A percentile compares a stretch with the other conserved stretches of the same genome.
Conservation (phyloP, 441 rosid species). For the Erodium moschatum region DNA sequence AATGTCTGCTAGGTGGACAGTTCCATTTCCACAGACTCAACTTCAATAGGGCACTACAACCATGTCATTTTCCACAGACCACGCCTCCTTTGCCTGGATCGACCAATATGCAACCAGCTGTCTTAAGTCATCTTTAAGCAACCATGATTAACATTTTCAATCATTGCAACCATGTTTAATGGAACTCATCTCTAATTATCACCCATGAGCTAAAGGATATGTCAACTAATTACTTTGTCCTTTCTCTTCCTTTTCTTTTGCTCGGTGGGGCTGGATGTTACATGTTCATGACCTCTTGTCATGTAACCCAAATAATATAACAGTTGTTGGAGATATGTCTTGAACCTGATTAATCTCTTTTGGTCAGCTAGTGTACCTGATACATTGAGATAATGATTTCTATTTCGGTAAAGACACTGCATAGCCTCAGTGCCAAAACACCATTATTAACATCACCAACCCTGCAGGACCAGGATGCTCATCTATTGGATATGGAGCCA, state of each 20-base stretch:
- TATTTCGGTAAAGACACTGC: not conserved
- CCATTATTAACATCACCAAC: not conserved
- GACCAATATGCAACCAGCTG: not conserved
- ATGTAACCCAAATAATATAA: conserved; percentile 2
- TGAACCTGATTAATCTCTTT: too few species aligned
- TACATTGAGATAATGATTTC: too few species aligned
- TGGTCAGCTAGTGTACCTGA: too few species aligned
- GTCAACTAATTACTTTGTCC: not conserved
- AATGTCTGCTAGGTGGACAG: not conserved
- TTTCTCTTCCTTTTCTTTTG: not conserved
- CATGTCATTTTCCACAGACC: not conserved
- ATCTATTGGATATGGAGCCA: conserved; percentile 39
- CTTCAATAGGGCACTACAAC: not conserved
- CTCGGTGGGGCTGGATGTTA: not conserved
- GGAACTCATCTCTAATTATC: conserved; percentile 1
- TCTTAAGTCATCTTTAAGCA: not conserved
- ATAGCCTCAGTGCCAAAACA: not conserved
- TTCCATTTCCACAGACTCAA: not conserved
- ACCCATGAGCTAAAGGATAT: not conserved
- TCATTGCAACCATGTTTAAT: not conserved
- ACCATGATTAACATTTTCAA: not conserved
- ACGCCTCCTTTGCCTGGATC: not conserved
- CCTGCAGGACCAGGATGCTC: conserved; percentile 40
- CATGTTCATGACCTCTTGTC: not conserved
- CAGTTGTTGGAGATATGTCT: too few species aligned